These are phyloP conservation scores for Skeletonema costatum DNA, from an alignment of 108 stramenopile genomes.

Conservation along the genomic window DNA sequence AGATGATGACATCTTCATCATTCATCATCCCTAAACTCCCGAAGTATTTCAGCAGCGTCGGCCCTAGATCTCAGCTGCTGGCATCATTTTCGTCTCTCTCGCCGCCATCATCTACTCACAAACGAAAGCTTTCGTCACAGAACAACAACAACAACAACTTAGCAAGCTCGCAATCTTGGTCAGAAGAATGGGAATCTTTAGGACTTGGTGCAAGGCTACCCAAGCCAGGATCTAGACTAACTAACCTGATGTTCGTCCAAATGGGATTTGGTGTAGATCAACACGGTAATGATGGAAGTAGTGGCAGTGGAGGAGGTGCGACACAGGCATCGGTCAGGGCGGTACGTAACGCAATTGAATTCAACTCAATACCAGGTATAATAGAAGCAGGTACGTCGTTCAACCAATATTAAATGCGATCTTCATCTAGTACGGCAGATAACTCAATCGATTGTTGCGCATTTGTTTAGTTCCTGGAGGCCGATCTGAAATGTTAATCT, in stretches of 20 bases:
- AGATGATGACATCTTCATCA: neutral
- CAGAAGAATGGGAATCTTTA: conserved; percentile 67
- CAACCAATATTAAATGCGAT: no score
- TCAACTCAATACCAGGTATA: conserved; percentile 84
- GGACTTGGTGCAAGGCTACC: conserved; percentile 64
- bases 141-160: neutral
- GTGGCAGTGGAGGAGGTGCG: conserved; percentile 44
- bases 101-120: neutral
- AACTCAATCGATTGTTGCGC: neutral
- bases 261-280: conserved; percentile 85
- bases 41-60: neutral
- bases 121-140: neutral
- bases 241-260: conserved; percentile 76
- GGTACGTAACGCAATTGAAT: conserved; percentile 87
- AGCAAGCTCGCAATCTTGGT: conserved; percentile 54
- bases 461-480: conserved; percentile 55
- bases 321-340: conserved; percentile 79
- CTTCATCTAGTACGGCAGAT: no score
- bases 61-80: neutral
- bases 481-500: conserved; percentile 65
- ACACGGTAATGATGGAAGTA: conserved; percentile 44
- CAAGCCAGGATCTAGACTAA: conserved; percentile 23
- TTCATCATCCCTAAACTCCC: neutral
- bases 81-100: neutral
- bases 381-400: conserved; percentile 49